These are phyloP conservation scores for Trichoderma sp. DNA, from an alignment of 2,329 filamentous ascomycete species.

Conservation along the genomic window DNA sequence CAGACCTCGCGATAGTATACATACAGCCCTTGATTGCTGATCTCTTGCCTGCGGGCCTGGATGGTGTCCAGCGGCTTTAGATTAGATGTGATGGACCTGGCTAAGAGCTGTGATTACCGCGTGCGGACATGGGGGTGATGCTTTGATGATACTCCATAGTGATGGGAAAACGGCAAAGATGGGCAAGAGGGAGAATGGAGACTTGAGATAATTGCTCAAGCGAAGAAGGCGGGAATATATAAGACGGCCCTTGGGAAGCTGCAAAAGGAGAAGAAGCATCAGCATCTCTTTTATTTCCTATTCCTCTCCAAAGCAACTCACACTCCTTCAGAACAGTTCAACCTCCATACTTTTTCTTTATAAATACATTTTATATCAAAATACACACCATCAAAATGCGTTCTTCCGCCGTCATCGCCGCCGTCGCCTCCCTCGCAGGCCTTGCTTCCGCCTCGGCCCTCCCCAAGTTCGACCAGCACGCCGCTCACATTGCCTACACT, in stretches of 20 bases:
- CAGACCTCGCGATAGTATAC: neutral
- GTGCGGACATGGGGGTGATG: neutral
- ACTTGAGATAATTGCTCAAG: neutral
- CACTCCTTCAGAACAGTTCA: neutral
- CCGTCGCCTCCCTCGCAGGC: constrained; percentile 1
- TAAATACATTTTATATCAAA: neutral
- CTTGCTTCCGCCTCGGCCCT: constrained; percentile 4
- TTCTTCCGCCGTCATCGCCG: constrained; percentile 10
- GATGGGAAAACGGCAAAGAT: constrained; percentile 1
- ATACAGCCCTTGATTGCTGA: constrained; percentile 10
- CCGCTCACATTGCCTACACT: constrained; percentile 4
- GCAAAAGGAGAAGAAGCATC: neutral
- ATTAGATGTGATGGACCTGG: neutral
- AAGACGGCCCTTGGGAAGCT: neutral
- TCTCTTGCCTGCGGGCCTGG: neutral
- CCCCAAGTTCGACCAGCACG: neutral
- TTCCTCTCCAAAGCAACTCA: neutral
- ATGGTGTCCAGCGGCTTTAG: neutral
- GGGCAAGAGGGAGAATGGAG: neutral
- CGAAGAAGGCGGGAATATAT: neutral
- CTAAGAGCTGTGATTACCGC: neutral
- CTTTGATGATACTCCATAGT: neutral
- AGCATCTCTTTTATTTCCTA: neutral
- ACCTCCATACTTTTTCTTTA: neutral
- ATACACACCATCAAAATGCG: constrained; percentile 9